These are phyloP conservation scores for Pouteria campechiana DNA, from an alignment of 179 eudicot genomes.

Conservation along the genomic window DNA sequence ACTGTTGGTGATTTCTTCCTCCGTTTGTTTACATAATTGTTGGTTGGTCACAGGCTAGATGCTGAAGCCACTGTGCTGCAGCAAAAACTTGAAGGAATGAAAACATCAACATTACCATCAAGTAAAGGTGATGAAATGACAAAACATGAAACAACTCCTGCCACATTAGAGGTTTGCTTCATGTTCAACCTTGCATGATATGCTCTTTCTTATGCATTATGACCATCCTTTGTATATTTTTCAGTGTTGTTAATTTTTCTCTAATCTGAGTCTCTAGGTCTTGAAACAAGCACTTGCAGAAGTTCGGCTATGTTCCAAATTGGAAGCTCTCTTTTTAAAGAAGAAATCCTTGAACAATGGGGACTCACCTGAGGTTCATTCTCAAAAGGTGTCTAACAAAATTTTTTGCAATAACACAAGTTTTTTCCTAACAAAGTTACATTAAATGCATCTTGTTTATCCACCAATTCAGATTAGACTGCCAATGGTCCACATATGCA, in stretches of 20 bases:
- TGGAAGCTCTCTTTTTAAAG: conserved; percentile 36
- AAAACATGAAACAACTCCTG: conserved; percentile 30
- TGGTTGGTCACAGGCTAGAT: conserved; percentile 66
- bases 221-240: too few species aligned
- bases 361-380: conserved; percentile 35
- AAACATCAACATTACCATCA: conserved; percentile 23
- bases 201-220: not conserved
- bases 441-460: too few species aligned
- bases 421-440: too few species aligned
- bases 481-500: too few species aligned
- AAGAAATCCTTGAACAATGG: conserved; percentile 35
- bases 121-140: conserved; percentile 30
- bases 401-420: too few species aligned
- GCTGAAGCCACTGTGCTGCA: conserved; percentile 52
- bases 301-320: conserved; percentile 32
- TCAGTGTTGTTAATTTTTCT: not conserved
- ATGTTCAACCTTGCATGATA: not conserved
- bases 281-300: conserved; percentile 24
- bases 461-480: too few species aligned
- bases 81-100: conserved; percentile 58
- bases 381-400: conserved; percentile 58
- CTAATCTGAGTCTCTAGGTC: conserved; percentile 17
- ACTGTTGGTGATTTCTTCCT: not conserved
- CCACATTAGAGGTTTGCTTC: conserved; percentile 59
- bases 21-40: conserved; percentile 1